Evolutionary conservation across 202 grass and related monocot genomes (phyloP).

Genomic region (Zizania palustris): DNA sequence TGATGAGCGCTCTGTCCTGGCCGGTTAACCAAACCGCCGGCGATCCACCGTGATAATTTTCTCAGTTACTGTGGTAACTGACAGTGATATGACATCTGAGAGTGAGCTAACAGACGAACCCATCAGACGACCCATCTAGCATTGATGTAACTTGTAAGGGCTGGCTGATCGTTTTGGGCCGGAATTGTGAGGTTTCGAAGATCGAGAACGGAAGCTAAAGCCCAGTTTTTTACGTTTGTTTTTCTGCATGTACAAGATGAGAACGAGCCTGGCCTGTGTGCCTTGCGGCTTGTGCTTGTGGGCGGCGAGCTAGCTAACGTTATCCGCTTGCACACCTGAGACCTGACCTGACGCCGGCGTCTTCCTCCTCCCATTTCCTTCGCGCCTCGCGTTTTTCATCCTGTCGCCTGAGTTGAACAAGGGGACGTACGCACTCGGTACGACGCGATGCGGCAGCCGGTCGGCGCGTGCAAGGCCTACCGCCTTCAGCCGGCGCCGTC

Average conservation of each 20-base stretch:
- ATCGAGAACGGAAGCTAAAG: neutral
- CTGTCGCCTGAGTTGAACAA: neutral
- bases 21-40: too few species aligned
- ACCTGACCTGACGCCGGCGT: neutral
- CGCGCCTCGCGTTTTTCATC: neutral
- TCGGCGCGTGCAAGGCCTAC: constrained; percentile 24
- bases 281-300: too few species aligned
- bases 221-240: too few species aligned
- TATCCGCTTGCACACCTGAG: constrained; percentile 26
- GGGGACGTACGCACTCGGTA: neutral
- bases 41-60: too few species aligned
- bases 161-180: neutral
- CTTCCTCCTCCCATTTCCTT: neutral
- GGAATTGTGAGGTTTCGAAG: neutral
- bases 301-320: neutral
- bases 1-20: too few species aligned
- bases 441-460: constrained; percentile 21
- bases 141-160: too few species aligned
- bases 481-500: neutral
- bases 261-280: too few species aligned
- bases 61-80: too few species aligned
- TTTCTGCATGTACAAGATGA: too few species aligned
- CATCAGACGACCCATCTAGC: too few species aligned
- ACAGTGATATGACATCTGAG: too few species aligned
- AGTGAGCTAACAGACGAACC: too few species aligned